Evolutionary conservation across 768 basidiomycete genomes (phyloP).

Genomic region (Polyporus arcularius): DNA sequence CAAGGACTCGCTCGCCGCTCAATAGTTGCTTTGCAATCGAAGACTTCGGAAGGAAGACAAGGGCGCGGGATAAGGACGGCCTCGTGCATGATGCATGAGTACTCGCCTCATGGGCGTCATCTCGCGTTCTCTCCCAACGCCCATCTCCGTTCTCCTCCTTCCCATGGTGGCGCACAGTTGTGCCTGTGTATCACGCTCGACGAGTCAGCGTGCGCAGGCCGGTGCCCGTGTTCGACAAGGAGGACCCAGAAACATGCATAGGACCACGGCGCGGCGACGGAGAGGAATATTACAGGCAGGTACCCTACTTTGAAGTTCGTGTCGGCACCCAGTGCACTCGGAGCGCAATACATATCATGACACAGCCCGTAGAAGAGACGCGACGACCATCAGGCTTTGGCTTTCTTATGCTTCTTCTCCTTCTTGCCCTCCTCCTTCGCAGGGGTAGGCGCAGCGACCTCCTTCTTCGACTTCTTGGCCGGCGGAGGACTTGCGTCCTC

Average conservation of each 20-base stretch:
- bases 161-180: background rate
- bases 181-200: background rate
- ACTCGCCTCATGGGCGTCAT: background rate
- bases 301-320: background rate
- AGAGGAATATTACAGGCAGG: too few relatives aligned
- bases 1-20: too few relatives aligned
- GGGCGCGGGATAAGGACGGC: background rate
- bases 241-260: too few relatives aligned
- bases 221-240: background rate
- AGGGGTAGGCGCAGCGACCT: slow-evolving; percentile 13
- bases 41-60: background rate
- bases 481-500: slow-evolving; percentile 34
- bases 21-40: too few relatives aligned
- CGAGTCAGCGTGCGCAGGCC: background rate
- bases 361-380: background rate
- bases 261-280: background rate
- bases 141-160: slow-evolving; percentile 3
- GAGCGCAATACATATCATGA: background rate
- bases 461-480: slow-evolving; percentile 29
- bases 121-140: slow-evolving; percentile 5
- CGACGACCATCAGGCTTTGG: slow-evolving; percentile 32
- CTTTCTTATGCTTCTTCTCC: slow-evolving; percentile 46
- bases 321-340: background rate
- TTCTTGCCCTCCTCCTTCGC: slow-evolving; percentile 32
- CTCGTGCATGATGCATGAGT: background rate